Conservation (phyloP, 257 asterid species). For the Solanum bulbocastanum region DNA sequence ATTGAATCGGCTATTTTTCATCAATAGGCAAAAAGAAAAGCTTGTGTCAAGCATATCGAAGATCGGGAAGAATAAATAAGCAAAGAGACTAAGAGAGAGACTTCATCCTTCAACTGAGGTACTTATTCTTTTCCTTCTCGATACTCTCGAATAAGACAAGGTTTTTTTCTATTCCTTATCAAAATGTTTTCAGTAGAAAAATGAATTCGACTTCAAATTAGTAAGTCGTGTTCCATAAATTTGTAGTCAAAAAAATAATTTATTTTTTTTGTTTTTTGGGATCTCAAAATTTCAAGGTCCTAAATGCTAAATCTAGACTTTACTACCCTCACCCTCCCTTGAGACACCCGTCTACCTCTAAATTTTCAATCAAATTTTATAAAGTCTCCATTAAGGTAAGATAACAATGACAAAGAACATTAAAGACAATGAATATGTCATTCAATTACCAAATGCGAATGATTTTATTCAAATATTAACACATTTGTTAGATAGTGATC, state of each 20-base stretch:
- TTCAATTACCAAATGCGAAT: background rate
- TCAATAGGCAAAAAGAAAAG: background rate
- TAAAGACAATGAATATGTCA: background rate
- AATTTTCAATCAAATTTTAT: too few species aligned
- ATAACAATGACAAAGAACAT: background rate
- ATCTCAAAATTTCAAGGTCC: background rate
- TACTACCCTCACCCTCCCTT: background rate
- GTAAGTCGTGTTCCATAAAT: too few species aligned
- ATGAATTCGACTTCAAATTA: background rate
- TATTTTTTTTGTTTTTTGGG: too few species aligned
- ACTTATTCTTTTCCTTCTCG: background rate
- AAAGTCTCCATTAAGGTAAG: background rate
- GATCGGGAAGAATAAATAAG: background rate
- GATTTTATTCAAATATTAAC: background rate
- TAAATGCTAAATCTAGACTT: background rate
- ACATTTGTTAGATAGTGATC: background rate
- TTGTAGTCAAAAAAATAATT: background rate
- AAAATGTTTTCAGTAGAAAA: too few species aligned
- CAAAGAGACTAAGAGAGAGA: background rate
- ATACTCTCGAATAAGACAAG: background rate
- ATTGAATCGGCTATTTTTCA: background rate
- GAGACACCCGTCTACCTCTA: background rate
- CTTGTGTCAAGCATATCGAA: background rate
- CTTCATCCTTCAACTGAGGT: background rate
- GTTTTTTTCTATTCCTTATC: too few species aligned